These are phyloP conservation scores for Mycena indigotica DNA, from an alignment of 768 basidiomycete genomes.

Conservation along the genomic window DNA sequence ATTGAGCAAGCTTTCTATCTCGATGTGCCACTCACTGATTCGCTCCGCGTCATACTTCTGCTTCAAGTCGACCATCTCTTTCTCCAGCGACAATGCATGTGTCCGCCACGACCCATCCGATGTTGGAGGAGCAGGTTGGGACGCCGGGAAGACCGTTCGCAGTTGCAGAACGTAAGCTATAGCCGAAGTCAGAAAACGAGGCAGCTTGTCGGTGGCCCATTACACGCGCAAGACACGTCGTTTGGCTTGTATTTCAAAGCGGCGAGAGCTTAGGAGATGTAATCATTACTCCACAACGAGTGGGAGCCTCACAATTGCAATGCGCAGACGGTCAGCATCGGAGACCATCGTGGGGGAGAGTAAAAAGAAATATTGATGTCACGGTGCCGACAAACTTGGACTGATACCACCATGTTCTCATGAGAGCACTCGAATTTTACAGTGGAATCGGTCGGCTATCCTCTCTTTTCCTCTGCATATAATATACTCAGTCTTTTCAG, in stretches of 20 bases:
- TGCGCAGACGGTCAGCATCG: constrained; percentile 39
- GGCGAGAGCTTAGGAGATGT: constrained; percentile 42
- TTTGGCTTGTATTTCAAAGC: constrained; percentile 49
- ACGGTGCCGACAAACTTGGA: background rate
- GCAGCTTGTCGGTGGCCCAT: constrained; percentile 10
- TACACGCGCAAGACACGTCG: constrained; percentile 44
- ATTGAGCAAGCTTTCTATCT: constrained; percentile 15
- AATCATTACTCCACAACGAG: background rate
- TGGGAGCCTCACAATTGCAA: constrained; percentile 41
- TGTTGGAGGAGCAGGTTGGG: constrained; percentile 22
- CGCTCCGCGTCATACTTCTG: constrained; percentile 43
- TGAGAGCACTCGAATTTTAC: constrained; percentile 65
- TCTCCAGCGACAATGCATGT: constrained; percentile 46
- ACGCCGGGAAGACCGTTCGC: constrained; percentile 35
- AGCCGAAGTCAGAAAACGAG: background rate
- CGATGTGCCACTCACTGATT: constrained; percentile 37
- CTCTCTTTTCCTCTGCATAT: no score
- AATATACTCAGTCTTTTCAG: no score
- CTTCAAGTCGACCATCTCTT: constrained; percentile 38
- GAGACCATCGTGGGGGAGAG: constrained; percentile 8
- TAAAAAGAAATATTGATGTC: constrained; percentile 2
- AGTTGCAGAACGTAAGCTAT: constrained; percentile 52
- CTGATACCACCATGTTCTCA: constrained; percentile 13
- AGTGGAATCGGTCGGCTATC: constrained; percentile 81
- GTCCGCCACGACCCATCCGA: constrained; percentile 40